Evolutionary conservation across 2,329 filamentous ascomycete genomes (phyloP).

Genomic region (Anthostomella pinea): DNA sequence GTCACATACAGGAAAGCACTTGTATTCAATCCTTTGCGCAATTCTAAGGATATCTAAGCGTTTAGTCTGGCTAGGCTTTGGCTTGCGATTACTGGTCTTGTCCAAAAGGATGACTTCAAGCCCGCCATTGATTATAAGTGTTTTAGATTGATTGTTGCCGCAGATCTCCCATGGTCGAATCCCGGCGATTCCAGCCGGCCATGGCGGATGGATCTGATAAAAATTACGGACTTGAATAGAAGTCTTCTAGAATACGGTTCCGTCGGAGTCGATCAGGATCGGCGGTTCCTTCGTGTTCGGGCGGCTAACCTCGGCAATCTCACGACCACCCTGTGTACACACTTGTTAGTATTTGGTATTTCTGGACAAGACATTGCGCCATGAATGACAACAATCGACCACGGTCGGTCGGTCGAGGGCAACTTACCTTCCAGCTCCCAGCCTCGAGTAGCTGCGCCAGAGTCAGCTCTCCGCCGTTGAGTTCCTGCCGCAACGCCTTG

Average conservation of each 20-base stretch:
- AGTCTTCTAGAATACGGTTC: conserved; percentile 84
- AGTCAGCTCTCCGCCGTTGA: conserved; percentile 70
- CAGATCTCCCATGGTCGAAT: no score
- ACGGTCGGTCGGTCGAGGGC: no score
- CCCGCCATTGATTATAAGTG: no score
- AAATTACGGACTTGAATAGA: no score
- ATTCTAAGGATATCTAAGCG: conserved; percentile 6
- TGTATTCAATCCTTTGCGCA: conserved; percentile 3
- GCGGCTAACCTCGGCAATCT: conserved; percentile 91
- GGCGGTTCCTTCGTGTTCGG: conserved; percentile 96
- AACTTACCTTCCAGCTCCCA: conserved; percentile 84
- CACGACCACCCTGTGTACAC: conserved; percentile 70
- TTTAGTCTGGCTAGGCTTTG: no score
- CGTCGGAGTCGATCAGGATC: conserved; percentile 94
- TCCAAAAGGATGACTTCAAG: no score
- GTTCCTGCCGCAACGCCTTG: conserved; percentile 60
- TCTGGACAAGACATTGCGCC: not conserved
- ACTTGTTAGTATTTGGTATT: conserved; percentile 18
- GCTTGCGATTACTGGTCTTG: no score
- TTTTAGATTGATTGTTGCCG: no score
- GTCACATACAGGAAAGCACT: no score
- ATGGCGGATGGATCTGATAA: no score
- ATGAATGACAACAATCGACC: no score
- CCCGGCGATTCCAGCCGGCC: no score
- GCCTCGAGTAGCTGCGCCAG: conserved; percentile 91